These are phyloP conservation scores for Emmonsiellopsis sp. DNA, from an alignment of 2,329 filamentous ascomycete species.

Conservation along the genomic window DNA sequence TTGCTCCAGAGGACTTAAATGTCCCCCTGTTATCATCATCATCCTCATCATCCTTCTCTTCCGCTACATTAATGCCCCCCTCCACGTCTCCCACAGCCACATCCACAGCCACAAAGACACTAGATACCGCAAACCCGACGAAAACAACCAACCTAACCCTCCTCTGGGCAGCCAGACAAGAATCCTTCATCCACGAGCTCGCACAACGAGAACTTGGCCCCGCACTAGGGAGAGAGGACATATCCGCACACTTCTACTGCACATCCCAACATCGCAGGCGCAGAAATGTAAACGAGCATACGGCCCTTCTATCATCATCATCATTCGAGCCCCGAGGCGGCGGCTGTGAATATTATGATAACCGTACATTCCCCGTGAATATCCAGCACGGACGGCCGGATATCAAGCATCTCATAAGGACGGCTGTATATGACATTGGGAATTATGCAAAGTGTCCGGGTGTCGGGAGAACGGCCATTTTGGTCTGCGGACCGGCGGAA, in stretches of 20 bases:
- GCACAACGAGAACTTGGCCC: not conserved
- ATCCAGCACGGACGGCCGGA: conserved; percentile 25
- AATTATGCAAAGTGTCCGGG: conserved; percentile 8
- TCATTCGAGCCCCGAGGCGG: not conserved
- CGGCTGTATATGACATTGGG: conserved; percentile 13
- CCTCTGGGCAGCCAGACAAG: conserved; percentile 2
- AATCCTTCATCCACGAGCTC: conserved; percentile 4
- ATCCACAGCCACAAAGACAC: not conserved
- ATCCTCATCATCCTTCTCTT: not conserved
- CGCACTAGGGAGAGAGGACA: conserved; percentile 1
- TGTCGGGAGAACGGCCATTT: conserved; percentile 22
- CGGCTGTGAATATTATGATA: not conserved
- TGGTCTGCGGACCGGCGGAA: conserved; percentile 33
- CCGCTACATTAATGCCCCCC: not conserved
- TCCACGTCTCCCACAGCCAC: not conserved
- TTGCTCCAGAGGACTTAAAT: not conserved
- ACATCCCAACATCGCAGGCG: not conserved
- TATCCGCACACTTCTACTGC: conserved; percentile 7
- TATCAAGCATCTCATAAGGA: conserved; percentile 18
- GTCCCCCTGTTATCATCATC: not conserved
- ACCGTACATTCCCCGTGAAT: conserved; percentile 6
- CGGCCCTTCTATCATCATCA: conserved; percentile 2
- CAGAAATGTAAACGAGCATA: conserved; percentile 5
- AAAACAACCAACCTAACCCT: conserved; percentile 2
- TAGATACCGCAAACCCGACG: not conserved